Percentiles rank a stretch among this genome's conserved stretches.
These are phyloP conservation scores for Fomitopsis betulina DNA, from an alignment of 1,284 basidiomycete species.

Conservation along the genomic window DNA sequence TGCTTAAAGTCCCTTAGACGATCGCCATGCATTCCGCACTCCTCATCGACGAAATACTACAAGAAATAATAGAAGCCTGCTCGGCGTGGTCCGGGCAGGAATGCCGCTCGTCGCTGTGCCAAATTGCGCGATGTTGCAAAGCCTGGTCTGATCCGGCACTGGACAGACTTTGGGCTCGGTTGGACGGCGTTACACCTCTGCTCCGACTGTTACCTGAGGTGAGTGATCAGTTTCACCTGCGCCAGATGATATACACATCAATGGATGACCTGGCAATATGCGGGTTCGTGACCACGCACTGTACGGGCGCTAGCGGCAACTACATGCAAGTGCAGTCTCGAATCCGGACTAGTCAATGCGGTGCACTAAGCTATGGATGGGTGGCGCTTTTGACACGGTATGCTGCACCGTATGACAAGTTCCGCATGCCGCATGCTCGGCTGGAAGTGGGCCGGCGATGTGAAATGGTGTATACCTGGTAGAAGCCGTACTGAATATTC, in stretches of 20 bases:
- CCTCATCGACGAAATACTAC: conserved; percentile 48
- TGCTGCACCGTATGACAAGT: not conserved
- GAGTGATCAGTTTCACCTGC: not conserved
- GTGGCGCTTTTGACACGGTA: not conserved
- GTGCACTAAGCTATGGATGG: not conserved
- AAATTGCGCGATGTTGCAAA: conserved; percentile 33
- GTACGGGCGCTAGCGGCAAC: not conserved
- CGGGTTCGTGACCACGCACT: not conserved
- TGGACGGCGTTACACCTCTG: conserved; percentile 43
- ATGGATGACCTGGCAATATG: not conserved
- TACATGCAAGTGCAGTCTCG: not conserved
- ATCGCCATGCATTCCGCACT: conserved; percentile 44
- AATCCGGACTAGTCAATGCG: not conserved
- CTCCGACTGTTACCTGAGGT: conserved; percentile 36
- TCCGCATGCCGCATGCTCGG: not conserved
- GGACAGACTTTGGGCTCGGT: conserved; percentile 45
- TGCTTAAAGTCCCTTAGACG: not conserved
- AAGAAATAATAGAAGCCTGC: conserved; percentile 36
- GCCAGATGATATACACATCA: not conserved
- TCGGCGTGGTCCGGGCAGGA: conserved; percentile 21
- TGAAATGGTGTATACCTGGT: not conserved
- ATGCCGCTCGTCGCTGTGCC: conserved; percentile 17
- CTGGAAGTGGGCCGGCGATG: not conserved
- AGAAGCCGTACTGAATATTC: not conserved
- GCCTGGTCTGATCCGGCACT: conserved; percentile 57